A percentile compares a stretch with the other conserved stretches of the same genome.
Evolutionary conservation across 228 moss, liverwort and hornwort genomes (phyloP).

Genomic region (Sphagnum magellanicum): DNA sequence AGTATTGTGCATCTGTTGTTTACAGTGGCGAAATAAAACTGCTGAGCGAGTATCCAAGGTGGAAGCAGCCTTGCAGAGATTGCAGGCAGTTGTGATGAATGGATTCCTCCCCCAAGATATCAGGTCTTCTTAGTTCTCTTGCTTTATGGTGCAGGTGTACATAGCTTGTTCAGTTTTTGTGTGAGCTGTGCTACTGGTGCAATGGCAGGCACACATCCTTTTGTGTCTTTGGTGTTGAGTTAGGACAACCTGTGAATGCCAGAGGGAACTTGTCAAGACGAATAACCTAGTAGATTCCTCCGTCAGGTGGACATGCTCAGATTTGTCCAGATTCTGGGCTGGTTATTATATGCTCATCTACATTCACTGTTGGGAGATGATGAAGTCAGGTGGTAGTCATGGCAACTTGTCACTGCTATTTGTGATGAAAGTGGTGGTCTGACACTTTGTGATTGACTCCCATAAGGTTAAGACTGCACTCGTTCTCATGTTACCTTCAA

Average conservation of each 20-base stretch:
- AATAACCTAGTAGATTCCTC: background rate
- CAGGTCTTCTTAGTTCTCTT: constrained; percentile 26
- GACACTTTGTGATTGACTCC: too few relatives aligned
- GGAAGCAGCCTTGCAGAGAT: constrained; percentile 61
- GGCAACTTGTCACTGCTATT: too few relatives aligned
- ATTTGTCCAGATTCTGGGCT: too few relatives aligned
- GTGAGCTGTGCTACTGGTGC: too few relatives aligned
- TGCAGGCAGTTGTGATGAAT: constrained; percentile 87
- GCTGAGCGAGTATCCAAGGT: constrained; percentile 21
- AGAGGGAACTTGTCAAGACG: background rate
- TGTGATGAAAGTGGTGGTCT: too few relatives aligned
- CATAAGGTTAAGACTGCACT: too few relatives aligned
- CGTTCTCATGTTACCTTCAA: background rate
- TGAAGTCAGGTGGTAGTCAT: too few relatives aligned
- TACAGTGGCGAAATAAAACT: constrained; percentile 24
- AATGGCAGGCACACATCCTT: too few relatives aligned
- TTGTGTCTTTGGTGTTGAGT: background rate
- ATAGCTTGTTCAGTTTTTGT: background rate
- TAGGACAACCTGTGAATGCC: background rate
- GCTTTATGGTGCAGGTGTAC: background rate
- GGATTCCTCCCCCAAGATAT: constrained; percentile 62
- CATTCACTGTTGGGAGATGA: too few relatives aligned
- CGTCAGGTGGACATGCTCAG: too few relatives aligned
- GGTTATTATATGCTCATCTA: too few relatives aligned
- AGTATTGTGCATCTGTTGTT: background rate